Conservation (phyloP, 140 eudicot species). For the Flaveria floridana region DNA sequence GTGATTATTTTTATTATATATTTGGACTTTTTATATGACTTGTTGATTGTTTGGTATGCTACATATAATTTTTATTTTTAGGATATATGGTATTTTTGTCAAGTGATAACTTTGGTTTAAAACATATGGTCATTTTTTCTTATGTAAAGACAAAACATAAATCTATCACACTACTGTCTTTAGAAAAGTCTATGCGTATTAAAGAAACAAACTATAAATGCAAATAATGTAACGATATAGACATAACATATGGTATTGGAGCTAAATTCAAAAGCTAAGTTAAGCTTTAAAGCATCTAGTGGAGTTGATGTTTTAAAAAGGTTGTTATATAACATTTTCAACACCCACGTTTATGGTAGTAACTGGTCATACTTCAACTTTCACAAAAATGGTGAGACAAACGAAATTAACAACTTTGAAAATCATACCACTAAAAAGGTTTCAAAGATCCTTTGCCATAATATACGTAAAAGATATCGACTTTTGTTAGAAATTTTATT, state of each 20-base stretch:
- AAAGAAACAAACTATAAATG: not conserved
- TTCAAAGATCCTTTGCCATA: not conserved
- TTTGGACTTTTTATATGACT: too few relatives aligned
- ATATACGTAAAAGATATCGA: not conserved
- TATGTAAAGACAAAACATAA: too few relatives aligned
- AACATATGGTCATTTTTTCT: too few relatives aligned
- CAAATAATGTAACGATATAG: not conserved
- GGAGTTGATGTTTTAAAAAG: not conserved
- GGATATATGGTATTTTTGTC: too few relatives aligned
- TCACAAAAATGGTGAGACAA: constrained; percentile 33
- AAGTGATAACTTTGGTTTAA: too few relatives aligned
- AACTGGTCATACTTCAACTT: constrained; percentile 33
- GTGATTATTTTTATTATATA: too few relatives aligned
- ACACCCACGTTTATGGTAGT: constrained; percentile 29
- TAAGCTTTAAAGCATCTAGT: constrained; percentile 5
- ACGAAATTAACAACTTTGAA: constrained; percentile 27
- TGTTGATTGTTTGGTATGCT: too few relatives aligned
- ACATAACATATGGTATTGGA: constrained; percentile 17
- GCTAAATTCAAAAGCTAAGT: constrained; percentile 7
- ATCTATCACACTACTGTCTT: too few relatives aligned
- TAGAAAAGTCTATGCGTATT: too few relatives aligned
- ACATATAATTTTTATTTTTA: too few relatives aligned
- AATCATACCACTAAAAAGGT: constrained; percentile 14
- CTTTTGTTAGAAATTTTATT: too few relatives aligned
- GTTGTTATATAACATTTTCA: not conserved